Percentiles rank a stretch among this genome's conserved stretches.
phyloP scores from a whole-genome alignment of 2,329 filamentous ascomycete species.

The Lecanoromycetidae sp. region DNA sequence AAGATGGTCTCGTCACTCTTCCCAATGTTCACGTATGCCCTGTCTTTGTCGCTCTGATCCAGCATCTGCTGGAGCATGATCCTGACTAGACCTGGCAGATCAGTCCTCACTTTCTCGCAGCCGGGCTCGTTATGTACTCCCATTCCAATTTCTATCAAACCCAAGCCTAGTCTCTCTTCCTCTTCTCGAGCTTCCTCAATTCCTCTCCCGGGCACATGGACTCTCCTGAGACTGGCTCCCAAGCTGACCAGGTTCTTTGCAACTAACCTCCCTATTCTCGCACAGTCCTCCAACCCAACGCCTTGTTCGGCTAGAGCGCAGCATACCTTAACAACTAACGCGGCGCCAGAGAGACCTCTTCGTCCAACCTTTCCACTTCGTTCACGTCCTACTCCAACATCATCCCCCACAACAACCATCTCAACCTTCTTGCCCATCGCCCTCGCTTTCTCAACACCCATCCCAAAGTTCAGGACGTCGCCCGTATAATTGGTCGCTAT shows the following conservation, averaged over 20 bases:
- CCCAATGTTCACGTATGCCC: constrained; percentile 55
- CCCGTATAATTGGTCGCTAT: constrained; percentile 21
- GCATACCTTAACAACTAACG: constrained; percentile 18
- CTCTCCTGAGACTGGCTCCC: constrained; percentile 18
- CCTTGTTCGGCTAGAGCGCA: constrained; percentile 18
- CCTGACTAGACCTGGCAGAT: constrained; percentile 43
- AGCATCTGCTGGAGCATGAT: constrained; percentile 61
- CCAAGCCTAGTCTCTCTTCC: constrained; percentile 16
- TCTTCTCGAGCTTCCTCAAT: constrained; percentile 17
- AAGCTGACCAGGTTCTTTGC: constrained; percentile 18
- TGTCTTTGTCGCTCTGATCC: constrained; percentile 52
- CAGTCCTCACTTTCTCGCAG: constrained; percentile 40
- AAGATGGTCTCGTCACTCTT: constrained; percentile 52
- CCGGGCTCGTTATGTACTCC: constrained; percentile 21
- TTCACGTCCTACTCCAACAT: constrained; percentile 19
- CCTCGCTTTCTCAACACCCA: constrained; percentile 19
- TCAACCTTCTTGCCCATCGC: constrained; percentile 17
- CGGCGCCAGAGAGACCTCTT: constrained; percentile 18
- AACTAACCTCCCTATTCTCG: constrained; percentile 12
- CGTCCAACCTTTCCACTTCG: constrained; percentile 19
- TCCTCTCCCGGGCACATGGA: constrained; percentile 18
- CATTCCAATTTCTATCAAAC: constrained; percentile 19
- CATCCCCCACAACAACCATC: constrained; percentile 20
- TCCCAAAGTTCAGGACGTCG: constrained; percentile 20
- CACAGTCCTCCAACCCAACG: constrained; percentile 15